A percentile compares a stretch with the other conserved stretches of the same genome.
Evolutionary conservation across 75 land plant genomes (phyloP).

Genomic region (Cryptomeria japonica): DNA sequence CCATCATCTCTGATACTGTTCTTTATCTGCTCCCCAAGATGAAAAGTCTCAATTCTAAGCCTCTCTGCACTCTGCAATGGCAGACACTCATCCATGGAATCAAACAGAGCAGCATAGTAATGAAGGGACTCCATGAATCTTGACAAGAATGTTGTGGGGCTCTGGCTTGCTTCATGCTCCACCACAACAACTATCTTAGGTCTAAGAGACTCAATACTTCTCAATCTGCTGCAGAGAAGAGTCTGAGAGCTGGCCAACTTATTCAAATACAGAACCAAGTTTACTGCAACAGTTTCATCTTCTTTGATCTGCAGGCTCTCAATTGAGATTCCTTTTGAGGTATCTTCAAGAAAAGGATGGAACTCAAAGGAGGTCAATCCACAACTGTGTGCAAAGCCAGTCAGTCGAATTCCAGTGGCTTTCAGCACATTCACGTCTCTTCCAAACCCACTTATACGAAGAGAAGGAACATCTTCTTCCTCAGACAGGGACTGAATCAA

Average conservation of each 20-base stretch:
- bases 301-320: slow-evolving; percentile 35
- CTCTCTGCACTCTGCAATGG: slow-evolving; percentile 49
- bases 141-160: slow-evolving; percentile 35
- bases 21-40: slow-evolving; percentile 53
- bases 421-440: slow-evolving; percentile 33
- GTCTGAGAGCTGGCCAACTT: slow-evolving; percentile 19
- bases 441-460: slow-evolving; percentile 52
- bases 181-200: slow-evolving; percentile 56
- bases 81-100: slow-evolving; percentile 59
- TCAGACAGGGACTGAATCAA: slow-evolving; percentile 61
- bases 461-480: slow-evolving; percentile 13
- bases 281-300: slow-evolving; percentile 57
- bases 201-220: slow-evolving; percentile 25
- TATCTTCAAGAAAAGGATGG: slow-evolving; percentile 32
- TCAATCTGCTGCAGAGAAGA: slow-evolving; percentile 23
- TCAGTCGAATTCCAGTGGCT: slow-evolving; percentile 41
- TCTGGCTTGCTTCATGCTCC: slow-evolving; percentile 59
- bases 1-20: slow-evolving; percentile 32
- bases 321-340: background rate
- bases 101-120: slow-evolving; percentile 65
- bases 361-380: slow-evolving; percentile 42
- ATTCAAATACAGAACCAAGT: slow-evolving; percentile 39
- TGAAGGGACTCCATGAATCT: slow-evolving; percentile 66
- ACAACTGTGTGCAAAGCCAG: slow-evolving; percentile 35
- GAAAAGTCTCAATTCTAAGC: slow-evolving; percentile 57